Evolutionary conservation across 805 yeast species (phyloP), one percentile per base, ranked within the genome.

Genomic region (Saccharomycopsis sp.): DNA sequence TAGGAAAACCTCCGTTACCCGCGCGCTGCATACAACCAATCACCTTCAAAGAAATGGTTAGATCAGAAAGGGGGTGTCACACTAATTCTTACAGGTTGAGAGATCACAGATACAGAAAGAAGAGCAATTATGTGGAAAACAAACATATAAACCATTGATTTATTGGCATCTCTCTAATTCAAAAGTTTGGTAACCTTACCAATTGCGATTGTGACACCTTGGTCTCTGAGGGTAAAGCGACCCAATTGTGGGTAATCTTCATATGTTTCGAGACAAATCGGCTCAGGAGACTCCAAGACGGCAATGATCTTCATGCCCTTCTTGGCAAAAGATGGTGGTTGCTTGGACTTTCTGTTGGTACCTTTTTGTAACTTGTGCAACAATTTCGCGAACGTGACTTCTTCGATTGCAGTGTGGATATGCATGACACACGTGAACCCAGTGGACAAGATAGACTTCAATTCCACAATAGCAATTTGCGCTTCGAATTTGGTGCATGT

Each of bases 341-440:
- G 87, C 74, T 87, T 92, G 47, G 95, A 84, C 64, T 78, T 83
- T 69, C 96, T 81, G 74, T 89, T 89, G 43, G 97, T 87, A 49
- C 96, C 96, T 69, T 84, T 89, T 63, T 92, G 95, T 55, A 92
- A 70, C 66, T 89, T 87, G 68, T 92, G 97, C 58, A 87, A 70
- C 61, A 92, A 72, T 55, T 78, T 77, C 39, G 79, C 70, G 58
- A 92, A 75, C 19, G 72, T 71, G 39, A 92, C 95, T 64, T 92
- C 99, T 66, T 92, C 97, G 53, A 89, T 87, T 42, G 97, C 97
- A 38, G 97, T 86, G 68, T 92, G 98, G 53, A 92, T 81, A 59
- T 92, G 98, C 96, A 92, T 89, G 42, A 92, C 96, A 73, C 97
- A 92, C 10, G 96, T 78, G 69, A 78, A 92, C 43, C 99, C 99